Evolutionary conservation across 2,329 filamentous ascomycete genomes (phyloP), one percentile per base, ranked within the genome.

Genomic region (Aspergillus hiratsukae): DNA sequence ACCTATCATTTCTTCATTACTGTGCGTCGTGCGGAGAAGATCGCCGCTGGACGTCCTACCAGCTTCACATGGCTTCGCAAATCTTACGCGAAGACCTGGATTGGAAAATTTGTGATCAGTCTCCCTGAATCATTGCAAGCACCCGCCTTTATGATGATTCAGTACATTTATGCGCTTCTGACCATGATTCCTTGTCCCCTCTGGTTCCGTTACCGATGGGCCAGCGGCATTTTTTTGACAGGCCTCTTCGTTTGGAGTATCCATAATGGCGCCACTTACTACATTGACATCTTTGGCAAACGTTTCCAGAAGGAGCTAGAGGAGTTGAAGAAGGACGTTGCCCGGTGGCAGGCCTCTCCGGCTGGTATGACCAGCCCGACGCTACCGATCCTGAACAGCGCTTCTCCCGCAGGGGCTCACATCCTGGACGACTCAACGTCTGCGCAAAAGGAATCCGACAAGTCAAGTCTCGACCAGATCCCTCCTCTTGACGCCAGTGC

Each of bases 281-380:
- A 99, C 75, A 97, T 99, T 68, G 94, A 99, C 66, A 90, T 97
- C 1, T 99, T 97, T 71, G 94, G 95, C 53, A 96, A 90, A 67
- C 86, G 92, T 2, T 97, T 99, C 80, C 91, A 99, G 78, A 96
- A 93, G 70, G 94, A 99, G 73, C 81, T 99, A 11, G 92, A 99
- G 71, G 83, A 87, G 52, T 83, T 99, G 76, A 92, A 89, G 75
- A 85, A 85, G 54, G 94, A 99, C 69, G 91, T 99, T 8, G 83
- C 87, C 48, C 93, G 91, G 71, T 95, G 91, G 90, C 91, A 96
- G 73, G 67, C 66, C 25, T 73, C 69, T 17, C 71, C 72, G 3
- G 72, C 74, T 45, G 68, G 66, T 27, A 53, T 61, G 2, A 65
- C 61, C 8, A 72, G 68, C 51, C 72, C 73, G 1, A 61, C 59